A percentile compares a stretch with the other conserved stretches of the same genome.
Evolutionary conservation across 768 basidiomycete genomes (phyloP).

Genomic region (Russula virescens): DNA sequence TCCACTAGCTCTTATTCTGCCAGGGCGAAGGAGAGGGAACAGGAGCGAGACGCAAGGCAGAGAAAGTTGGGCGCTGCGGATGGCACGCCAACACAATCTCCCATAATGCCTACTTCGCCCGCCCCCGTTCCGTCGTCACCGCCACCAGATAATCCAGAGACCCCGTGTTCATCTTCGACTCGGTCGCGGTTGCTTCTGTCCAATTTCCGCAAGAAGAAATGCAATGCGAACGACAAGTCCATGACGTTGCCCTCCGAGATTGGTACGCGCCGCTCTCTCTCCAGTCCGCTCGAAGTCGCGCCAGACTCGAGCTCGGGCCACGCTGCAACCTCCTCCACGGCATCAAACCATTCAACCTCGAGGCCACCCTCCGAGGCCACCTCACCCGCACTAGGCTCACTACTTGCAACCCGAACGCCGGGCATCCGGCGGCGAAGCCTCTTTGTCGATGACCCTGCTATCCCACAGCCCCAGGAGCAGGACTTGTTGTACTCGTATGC

Average conservation of each 20-base stretch:
- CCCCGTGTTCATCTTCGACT: not conserved
- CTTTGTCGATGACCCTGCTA: conserved; percentile 21
- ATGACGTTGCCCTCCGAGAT: not conserved
- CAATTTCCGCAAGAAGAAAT: conserved; percentile 16
- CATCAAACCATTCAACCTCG: not conserved
- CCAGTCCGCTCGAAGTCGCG: conserved; percentile 19
- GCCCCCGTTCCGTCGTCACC: not conserved
- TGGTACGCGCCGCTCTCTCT: conserved; percentile 9
- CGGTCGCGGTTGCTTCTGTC: conserved; percentile 17
- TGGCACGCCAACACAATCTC: not conserved
- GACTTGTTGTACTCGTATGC: conserved; percentile 70
- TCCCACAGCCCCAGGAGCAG: conserved; percentile 40
- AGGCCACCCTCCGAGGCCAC: not conserved
- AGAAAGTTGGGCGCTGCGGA: conserved; percentile 7
- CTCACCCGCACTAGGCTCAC: not conserved
- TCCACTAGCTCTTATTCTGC: conserved; percentile 26
- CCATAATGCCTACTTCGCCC: not conserved
- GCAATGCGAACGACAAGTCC: not conserved
- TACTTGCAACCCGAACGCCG: not conserved
- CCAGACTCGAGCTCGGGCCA: not conserved
- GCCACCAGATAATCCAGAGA: not conserved
- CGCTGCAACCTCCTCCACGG: not conserved
- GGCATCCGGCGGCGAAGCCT: conserved; percentile 11
- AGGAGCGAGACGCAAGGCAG: conserved; percentile 24
- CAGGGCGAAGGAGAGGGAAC: conserved; percentile 31